Evolutionary conservation across 2,329 filamentous ascomycete genomes (phyloP), one percentile per base, ranked within the genome.

Genomic region (Epichloe brachyelytri): DNA sequence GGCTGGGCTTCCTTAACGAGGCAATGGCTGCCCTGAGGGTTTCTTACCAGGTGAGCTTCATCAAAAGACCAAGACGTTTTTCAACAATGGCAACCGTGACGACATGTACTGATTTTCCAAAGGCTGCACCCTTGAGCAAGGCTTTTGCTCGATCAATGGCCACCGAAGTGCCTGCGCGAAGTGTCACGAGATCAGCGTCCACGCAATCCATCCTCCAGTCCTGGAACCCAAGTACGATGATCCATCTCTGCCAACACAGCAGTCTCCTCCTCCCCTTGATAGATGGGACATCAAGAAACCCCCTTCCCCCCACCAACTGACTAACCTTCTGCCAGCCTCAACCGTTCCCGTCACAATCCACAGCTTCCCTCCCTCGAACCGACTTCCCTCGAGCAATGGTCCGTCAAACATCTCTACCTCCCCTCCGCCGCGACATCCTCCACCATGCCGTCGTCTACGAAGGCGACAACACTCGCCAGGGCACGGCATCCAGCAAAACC

Each of bases 361-460:
- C 79, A 75, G 76, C 65, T 98, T 97, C 73, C 93, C 37, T 80
- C 82, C 11, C 82, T 96, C 69, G 89, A 96, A 68, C 93, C 93
- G 22, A 73, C 82, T 46, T 75, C 80, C 48, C 85, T 94, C 66
- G 80, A 87, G 64, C 71, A 80, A 61, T 97, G 90, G 74, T 83
- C 86, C 40, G 74, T 82, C 54, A 85, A 86, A 62, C 88, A 96
- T 68, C 85, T 98, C 43, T 74, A 86, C 63, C 80, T 97, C 36
- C 93, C 93, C 77, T 95, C 45, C 86, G 93, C 53, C 83, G 85
- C 65, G 93, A 98, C 67, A 82, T 98, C 57, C 82, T 98, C 50
- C 91, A 98, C 72, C 82, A 88, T 57, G 93, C 93, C 53, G 81
- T 98, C 53, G 72, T 95, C 59, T 97, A 85, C 75, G 93, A 98